Conservation (phyloP, 106 monocot genomes). For the Triglochin maritima region DNA sequence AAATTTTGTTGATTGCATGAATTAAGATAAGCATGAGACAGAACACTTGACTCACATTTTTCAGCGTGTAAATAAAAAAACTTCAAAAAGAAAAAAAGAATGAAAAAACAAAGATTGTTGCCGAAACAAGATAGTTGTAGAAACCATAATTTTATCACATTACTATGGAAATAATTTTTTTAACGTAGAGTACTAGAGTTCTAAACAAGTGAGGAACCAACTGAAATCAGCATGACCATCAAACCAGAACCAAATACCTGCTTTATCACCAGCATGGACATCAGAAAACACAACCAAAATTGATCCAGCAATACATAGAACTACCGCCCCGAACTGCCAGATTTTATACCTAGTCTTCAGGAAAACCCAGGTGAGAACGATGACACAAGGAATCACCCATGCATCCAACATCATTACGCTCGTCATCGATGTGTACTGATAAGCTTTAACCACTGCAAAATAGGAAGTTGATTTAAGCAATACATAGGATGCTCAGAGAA, state of each 20-base stretch:
- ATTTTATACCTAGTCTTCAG: slow-evolving; percentile 79
- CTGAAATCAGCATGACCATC: not conserved
- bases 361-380: slow-evolving; percentile 80
- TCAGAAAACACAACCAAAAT: slow-evolving; percentile 86
- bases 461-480: slow-evolving; percentile 2
- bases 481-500: not conserved
- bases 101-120: too few species aligned
- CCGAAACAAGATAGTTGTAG: too few species aligned
- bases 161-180: not conserved
- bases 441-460: slow-evolving; percentile 88
- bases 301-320: slow-evolving; percentile 62
- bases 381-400: slow-evolving; percentile 86
- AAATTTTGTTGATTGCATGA: too few species aligned
- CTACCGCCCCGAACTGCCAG: slow-evolving; percentile 56
- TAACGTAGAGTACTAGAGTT: not conserved
- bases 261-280: slow-evolving; percentile 60
- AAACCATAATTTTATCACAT: too few species aligned
- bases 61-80: too few species aligned
- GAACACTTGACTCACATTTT: too few species aligned
- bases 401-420: slow-evolving; percentile 95
- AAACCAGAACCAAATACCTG: slow-evolving; percentile 26
- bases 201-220: not conserved
- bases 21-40: too few species aligned
- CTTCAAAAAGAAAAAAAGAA: too few species aligned
- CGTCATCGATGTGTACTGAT: slow-evolving; percentile 92